Evolutionary conservation across 2,329 filamentous ascomycete genomes (phyloP).

Genomic region (Periglandula ipomoeae): DNA sequence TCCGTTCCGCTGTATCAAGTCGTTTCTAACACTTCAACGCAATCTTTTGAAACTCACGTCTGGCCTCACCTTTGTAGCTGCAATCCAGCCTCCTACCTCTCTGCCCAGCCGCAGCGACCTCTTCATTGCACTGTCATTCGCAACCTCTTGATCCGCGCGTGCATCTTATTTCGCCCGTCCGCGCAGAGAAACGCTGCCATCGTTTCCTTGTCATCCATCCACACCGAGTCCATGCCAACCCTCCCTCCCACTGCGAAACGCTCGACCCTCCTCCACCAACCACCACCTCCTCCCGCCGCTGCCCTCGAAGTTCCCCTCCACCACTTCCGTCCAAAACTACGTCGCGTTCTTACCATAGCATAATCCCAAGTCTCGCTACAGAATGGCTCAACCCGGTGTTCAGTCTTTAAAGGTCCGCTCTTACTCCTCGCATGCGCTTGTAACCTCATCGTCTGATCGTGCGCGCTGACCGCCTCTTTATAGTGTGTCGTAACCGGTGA

Average conservation of each 20-base stretch:
- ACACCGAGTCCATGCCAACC: neutral
- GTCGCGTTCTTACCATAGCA: neutral
- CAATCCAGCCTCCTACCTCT: too few species aligned
- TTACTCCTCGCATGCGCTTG: neutral
- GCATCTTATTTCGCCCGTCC: too few species aligned
- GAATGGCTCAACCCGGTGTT: constrained; percentile 74
- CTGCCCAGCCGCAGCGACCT: too few species aligned
- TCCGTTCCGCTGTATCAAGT: constrained; percentile 1
- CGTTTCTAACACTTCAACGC: constrained; percentile 3
- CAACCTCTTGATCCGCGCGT: neutral
- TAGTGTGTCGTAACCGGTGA: constrained; percentile 98
- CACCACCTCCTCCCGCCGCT: constrained; percentile 6
- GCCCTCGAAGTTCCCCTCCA: neutral
- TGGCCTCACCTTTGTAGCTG: neutral
- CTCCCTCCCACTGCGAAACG: constrained; percentile 8
- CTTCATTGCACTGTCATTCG: too few species aligned
- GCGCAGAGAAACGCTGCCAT: too few species aligned
- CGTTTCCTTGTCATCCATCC: too few species aligned
- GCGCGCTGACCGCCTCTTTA: constrained; percentile 19
- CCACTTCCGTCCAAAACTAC: constrained; percentile 5
- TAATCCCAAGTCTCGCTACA: constrained; percentile 7
- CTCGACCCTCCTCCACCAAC: constrained; percentile 4
- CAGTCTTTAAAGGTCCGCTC: constrained; percentile 78
- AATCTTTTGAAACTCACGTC: constrained; percentile 1
- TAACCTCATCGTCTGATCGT: constrained; percentile 6